phyloP scores from a whole-genome alignment of 306 rosid genomes.

The Lithocarpus polystachyus region DNA sequence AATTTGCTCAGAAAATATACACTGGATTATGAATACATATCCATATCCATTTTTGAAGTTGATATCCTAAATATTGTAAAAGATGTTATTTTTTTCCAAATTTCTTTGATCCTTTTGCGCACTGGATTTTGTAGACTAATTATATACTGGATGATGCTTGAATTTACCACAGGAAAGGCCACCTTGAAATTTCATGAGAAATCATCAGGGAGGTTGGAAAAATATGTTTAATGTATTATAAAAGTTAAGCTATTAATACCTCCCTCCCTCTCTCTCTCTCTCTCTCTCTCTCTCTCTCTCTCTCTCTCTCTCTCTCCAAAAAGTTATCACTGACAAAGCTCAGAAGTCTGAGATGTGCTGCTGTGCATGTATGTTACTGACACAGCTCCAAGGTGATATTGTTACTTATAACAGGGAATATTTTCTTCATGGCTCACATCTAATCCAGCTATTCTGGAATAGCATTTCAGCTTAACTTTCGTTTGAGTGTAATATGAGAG shows the following conservation, averaged over 20 bases:
- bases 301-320: background rate
- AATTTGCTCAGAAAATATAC: background rate
- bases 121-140: background rate
- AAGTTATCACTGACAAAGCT: background rate
- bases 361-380: background rate
- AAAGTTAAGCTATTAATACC: background rate
- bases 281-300: too few species aligned
- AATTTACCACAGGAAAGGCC: background rate
- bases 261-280: too few species aligned
- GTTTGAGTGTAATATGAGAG: background rate
- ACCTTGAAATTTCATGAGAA: background rate
- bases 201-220: background rate
- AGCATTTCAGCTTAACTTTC: background rate
- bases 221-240: background rate
- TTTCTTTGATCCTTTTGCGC: background rate
- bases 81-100: background rate
- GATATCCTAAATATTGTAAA: background rate
- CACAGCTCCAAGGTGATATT: background rate
- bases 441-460: background rate
- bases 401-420: too few species aligned
- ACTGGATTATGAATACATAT: background rate
- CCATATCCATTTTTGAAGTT: background rate
- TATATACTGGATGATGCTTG: background rate
- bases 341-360: background rate
- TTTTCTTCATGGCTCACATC: too few species aligned